Conservation (phyloP, 345 rosid species). For the Salix purpurea region DNA sequence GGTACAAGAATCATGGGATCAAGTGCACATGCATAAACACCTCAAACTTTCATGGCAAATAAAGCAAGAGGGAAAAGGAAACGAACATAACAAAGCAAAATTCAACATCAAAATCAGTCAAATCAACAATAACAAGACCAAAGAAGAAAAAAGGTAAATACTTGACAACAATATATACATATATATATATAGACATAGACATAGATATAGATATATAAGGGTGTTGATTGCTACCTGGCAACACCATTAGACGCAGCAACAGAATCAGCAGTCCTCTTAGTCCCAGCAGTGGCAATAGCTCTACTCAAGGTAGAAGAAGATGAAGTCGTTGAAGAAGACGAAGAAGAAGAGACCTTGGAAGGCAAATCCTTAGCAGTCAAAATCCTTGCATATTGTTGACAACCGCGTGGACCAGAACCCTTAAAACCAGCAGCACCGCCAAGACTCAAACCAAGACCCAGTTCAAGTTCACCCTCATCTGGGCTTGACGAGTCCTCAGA, state of each 20-base stretch:
- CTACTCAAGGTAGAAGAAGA: conserved; percentile 49
- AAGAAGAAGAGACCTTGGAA: conserved; percentile 27
- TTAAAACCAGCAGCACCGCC: conserved; percentile 25
- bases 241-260: conserved; percentile 39
- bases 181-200: background rate
- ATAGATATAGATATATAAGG: too few species aligned
- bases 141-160: background rate
- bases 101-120: background rate
- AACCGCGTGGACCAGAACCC: conserved; percentile 11
- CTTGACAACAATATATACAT: background rate
- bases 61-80: background rate
- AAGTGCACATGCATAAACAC: background rate
- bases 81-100: background rate
- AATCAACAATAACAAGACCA: background rate
- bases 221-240: conserved; percentile 38
- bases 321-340: conserved; percentile 38
- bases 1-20: too few species aligned
- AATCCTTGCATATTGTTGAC: conserved; percentile 37
- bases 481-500: conserved; percentile 80
- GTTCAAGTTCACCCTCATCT: conserved; percentile 49
- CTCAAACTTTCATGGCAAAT: background rate
- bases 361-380: conserved; percentile 55
- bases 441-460: conserved; percentile 62
- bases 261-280: conserved; percentile 69
- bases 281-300: conserved; percentile 43